These are phyloP conservation scores for Teunomyces barrocoloradensis DNA, from an alignment of 805 yeast genomes.

Conservation along the genomic window DNA sequence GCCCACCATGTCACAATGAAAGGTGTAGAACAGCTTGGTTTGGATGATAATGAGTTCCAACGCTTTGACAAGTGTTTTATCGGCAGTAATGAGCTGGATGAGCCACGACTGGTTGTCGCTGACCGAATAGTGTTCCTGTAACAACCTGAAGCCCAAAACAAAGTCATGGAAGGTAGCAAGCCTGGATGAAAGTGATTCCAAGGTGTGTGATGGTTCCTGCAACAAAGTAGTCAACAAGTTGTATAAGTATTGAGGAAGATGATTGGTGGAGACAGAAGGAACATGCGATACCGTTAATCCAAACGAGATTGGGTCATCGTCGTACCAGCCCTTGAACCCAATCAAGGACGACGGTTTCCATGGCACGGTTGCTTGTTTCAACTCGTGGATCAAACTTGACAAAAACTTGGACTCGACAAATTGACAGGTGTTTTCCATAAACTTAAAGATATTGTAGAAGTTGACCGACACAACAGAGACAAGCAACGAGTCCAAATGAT, in stretches of 20 bases:
- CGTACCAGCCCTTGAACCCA: slow-evolving; percentile 36
- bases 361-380: slow-evolving; percentile 13
- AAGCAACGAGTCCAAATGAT: slow-evolving; percentile 1
- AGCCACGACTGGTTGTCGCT: slow-evolving; percentile 15
- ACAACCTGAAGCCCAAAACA: slow-evolving; percentile 20
- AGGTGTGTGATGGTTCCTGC: not conserved
- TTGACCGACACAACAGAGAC: slow-evolving; percentile 11
- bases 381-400: slow-evolving; percentile 11
- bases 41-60: slow-evolving; percentile 2
- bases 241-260: not conserved
- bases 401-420: slow-evolving; percentile 24
- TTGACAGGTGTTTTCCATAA: slow-evolving; percentile 32
- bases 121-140: slow-evolving; percentile 16
- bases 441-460: slow-evolving; percentile 29
- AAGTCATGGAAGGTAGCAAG: slow-evolving; percentile 22
- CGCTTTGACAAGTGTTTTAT: slow-evolving; percentile 5
- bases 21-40: slow-evolving; percentile 7
- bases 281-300: not conserved
- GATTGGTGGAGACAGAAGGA: not conserved
- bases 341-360: slow-evolving; percentile 29
- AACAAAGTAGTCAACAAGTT: not conserved
- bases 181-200: not conserved
- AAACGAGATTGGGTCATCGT: slow-evolving; percentile 14
- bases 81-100: slow-evolving; percentile 8
- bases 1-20: slow-evolving; percentile 8